Evolutionary conservation across 768 basidiomycete genomes (phyloP).

Genomic region (Panaeolus papilionaceus): DNA sequence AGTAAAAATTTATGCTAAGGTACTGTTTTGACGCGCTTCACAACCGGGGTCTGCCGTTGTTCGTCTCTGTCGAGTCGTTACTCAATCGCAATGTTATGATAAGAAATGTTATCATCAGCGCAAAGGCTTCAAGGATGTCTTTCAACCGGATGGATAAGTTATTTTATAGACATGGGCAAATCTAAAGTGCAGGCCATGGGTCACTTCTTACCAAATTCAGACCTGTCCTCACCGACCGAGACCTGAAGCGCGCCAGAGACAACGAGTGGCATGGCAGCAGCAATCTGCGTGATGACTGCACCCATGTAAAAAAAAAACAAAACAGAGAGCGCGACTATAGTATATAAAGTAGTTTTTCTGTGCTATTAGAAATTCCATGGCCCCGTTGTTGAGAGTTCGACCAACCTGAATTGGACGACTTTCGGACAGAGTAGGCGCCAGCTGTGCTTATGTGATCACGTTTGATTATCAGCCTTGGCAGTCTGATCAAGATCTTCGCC

Average conservation of each 20-base stretch:
- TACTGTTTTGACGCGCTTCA: background rate
- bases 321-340: no score
- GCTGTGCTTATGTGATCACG: background rate
- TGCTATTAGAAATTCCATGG: no score
- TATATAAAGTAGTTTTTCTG: no score
- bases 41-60: background rate
- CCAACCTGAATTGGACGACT: background rate
- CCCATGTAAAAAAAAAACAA: no score
- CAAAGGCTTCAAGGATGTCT: background rate
- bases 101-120: background rate
- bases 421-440: conserved; percentile 11
- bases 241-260: background rate
- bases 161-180: background rate
- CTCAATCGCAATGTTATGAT: background rate
- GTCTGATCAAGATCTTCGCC: background rate
- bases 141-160: background rate
- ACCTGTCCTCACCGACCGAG: background rate
- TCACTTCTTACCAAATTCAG: background rate
- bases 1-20: background rate
- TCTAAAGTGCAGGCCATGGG: background rate
- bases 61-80: background rate
- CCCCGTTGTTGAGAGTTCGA: background rate
- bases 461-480: conserved; percentile 11
- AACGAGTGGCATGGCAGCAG: background rate
- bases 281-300: no score